phyloP scores from a whole-genome alignment of 1,284 basidiomycete genomes.

The Ustilago crameri region DNA sequence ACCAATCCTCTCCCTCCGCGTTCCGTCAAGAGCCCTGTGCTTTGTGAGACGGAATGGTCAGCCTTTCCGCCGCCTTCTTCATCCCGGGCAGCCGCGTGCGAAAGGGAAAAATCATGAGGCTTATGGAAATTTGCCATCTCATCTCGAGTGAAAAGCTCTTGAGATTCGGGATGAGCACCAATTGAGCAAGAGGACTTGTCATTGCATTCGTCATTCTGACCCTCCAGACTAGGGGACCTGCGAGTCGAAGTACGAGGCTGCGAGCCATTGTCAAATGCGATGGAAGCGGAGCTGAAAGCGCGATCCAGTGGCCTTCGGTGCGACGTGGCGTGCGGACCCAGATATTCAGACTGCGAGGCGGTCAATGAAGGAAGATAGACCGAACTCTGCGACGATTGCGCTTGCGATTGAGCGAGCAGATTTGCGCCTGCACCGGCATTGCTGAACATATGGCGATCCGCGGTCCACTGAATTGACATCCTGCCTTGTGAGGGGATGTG shows the following conservation, averaged over 20 bases:
- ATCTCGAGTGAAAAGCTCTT: not conserved
- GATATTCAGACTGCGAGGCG: conserved; percentile 28
- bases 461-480: conserved; percentile 9
- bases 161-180: not conserved
- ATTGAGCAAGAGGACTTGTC: not conserved
- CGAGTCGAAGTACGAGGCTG: conserved; percentile 7
- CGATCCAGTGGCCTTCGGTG: conserved; percentile 30
- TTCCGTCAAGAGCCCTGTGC: not conserved
- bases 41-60: conserved; percentile 8
- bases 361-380: conserved; percentile 32
- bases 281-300: conserved; percentile 15
- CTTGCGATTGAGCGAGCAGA: conserved; percentile 14
- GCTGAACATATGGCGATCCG: conserved; percentile 12
- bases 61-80: conserved; percentile 43
- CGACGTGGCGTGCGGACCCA: conserved; percentile 30
- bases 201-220: conserved; percentile 10
- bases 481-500: conserved; percentile 22
- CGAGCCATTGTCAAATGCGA: conserved; percentile 16
- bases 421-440: conserved; percentile 2
- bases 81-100: conserved; percentile 31
- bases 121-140: conserved; percentile 32
- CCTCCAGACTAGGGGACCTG: conserved; percentile 2
- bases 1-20: not conserved
- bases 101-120: conserved; percentile 44
- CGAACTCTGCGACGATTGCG: conserved; percentile 28